phyloP scores from a whole-genome alignment of 164 flowering plant species.

The Warburgia ugandensis region DNA sequence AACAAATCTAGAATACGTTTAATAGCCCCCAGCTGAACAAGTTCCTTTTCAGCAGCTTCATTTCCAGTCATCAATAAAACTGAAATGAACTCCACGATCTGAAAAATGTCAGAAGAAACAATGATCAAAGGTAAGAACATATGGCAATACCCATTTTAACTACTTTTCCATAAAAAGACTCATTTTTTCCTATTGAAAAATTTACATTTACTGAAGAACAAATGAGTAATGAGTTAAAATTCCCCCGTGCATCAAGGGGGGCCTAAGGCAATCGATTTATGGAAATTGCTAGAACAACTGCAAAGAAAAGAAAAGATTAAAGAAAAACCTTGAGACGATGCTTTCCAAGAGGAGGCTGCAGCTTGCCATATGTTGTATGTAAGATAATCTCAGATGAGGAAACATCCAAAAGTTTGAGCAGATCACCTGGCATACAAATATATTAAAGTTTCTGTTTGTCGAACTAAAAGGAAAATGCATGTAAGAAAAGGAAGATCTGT shows the following conservation, averaged over 20 bases:
- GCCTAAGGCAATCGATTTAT: neutral
- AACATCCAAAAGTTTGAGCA: constrained; percentile 73
- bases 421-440: constrained; percentile 63
- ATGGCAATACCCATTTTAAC: too few species aligned
- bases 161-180: too few species aligned
- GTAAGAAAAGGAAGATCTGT: too few species aligned
- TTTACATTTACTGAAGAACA: too few species aligned
- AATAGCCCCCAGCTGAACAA: constrained; percentile 66
- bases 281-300: neutral
- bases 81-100: constrained; percentile 89
- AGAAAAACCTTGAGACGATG: constrained; percentile 83
- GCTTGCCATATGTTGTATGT: constrained; percentile 73
- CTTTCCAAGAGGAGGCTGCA: constrained; percentile 96
- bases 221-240: too few species aligned
- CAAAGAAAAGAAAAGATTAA: too few species aligned
- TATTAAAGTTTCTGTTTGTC: too few species aligned
- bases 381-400: constrained; percentile 47
- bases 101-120: constrained; percentile 16
- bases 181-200: too few species aligned
- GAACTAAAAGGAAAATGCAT: too few species aligned
- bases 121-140: too few species aligned
- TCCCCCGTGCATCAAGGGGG: neutral
- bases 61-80: constrained; percentile 65
- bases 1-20: constrained; percentile 63
- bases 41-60: constrained; percentile 83